These are phyloP conservation scores for Cucurbita pepo DNA, from an alignment of 306 rosid genomes.

Conservation along the genomic window DNA sequence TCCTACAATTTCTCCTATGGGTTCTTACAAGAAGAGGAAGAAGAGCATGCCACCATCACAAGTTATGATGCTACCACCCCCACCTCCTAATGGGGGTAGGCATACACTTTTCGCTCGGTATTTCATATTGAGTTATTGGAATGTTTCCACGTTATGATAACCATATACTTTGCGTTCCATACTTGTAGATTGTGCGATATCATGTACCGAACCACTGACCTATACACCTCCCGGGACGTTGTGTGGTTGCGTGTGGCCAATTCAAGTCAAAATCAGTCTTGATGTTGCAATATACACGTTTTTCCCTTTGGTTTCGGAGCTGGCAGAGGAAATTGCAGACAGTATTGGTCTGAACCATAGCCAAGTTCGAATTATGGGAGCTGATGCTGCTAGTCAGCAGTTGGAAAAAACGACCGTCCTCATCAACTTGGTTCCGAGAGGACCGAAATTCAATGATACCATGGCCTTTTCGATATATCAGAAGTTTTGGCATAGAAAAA, in stretches of 20 bases:
- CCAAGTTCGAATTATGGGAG: conserved; percentile 92
- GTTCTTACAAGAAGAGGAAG: conserved; percentile 34
- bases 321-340: conserved; percentile 66
- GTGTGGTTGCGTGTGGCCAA: conserved; percentile 83
- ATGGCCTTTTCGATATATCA: conserved; percentile 43
- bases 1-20: conserved; percentile 46
- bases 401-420: conserved; percentile 59
- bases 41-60: conserved; percentile 53
- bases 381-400: conserved; percentile 67
- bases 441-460: conserved; percentile 41
- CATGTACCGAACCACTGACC: conserved; percentile 81
- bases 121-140: neutral
- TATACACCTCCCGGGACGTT: conserved; percentile 64
- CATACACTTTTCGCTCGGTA: conserved; percentile 3
- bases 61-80: conserved; percentile 58
- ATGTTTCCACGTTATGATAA: neutral
- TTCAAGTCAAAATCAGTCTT: conserved; percentile 61
- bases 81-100: conserved; percentile 79
- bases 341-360: conserved; percentile 46
- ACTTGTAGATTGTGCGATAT: conserved; percentile 53
- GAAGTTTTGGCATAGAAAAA: conserved; percentile 58
- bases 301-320: conserved; percentile 57
- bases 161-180: conserved; percentile 4
- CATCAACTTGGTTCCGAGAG: conserved; percentile 64
- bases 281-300: conserved; percentile 52